These are phyloP conservation scores for Pluteus cervinus DNA, from an alignment of 768 basidiomycete genomes.

Conservation along the genomic window DNA sequence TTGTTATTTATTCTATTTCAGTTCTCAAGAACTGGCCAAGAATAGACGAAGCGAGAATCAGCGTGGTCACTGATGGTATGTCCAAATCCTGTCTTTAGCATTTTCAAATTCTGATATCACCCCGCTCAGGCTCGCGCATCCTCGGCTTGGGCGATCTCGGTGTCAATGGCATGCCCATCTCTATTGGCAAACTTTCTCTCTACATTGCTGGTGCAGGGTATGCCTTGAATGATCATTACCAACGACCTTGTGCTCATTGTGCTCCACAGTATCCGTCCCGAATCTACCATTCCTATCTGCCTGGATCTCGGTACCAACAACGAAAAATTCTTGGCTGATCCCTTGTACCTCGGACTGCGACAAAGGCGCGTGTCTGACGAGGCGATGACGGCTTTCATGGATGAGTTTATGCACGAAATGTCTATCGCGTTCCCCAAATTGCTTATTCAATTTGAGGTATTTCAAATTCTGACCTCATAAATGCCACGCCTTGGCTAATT, in stretches of 20 bases:
- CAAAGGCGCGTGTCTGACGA: slow-evolving; percentile 57
- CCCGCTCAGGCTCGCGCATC: slow-evolving; percentile 66
- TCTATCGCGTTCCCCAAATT: slow-evolving; percentile 67
- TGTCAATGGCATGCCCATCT: slow-evolving; percentile 82
- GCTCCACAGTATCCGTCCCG: slow-evolving; percentile 61
- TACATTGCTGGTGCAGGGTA: slow-evolving; percentile 90
- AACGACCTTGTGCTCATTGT: no score
- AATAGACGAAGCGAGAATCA: slow-evolving; percentile 73
- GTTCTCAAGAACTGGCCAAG: slow-evolving; percentile 72
- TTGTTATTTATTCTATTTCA: slow-evolving; percentile 10
- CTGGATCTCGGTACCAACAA: slow-evolving; percentile 91
- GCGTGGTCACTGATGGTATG: slow-evolving; percentile 87
- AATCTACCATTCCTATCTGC: slow-evolving; percentile 76
- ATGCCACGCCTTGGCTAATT: slow-evolving; percentile 1
- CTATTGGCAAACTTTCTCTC: slow-evolving; percentile 88
- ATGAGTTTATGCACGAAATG: slow-evolving; percentile 89
- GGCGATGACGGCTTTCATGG: slow-evolving; percentile 80
- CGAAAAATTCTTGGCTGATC: slow-evolving; percentile 72
- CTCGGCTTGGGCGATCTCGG: slow-evolving; percentile 84
- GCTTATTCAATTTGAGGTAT: slow-evolving; percentile 79
- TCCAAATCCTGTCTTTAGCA: slow-evolving; percentile 4
- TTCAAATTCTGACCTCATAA: neutral
- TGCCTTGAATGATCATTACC: slow-evolving; percentile 12
- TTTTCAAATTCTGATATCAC: slow-evolving; percentile 11
- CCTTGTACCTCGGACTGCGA: slow-evolving; percentile 83